Conservation (phyloP, 768 basidiomycete genomes). For the Macrolepiota fuliginosa region DNA sequence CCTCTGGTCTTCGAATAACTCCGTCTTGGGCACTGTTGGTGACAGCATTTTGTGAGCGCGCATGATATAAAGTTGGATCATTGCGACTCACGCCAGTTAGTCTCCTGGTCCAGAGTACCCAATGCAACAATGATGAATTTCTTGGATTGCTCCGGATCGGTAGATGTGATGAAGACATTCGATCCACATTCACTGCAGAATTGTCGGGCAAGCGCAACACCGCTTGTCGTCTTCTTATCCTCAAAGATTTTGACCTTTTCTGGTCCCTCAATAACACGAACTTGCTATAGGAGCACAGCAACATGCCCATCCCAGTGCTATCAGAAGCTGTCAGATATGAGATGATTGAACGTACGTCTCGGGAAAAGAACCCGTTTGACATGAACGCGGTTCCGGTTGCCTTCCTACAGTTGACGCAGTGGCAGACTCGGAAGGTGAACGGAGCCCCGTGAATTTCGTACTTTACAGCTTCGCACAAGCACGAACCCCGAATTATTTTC, state of each 20-base stretch:
- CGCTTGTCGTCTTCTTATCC: constrained; percentile 29
- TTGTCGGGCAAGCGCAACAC: constrained; percentile 25
- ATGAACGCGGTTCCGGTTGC: constrained; percentile 39
- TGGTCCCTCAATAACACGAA: constrained; percentile 24
- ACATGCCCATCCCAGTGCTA: not conserved
- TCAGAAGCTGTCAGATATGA: not conserved
- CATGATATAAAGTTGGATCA: not conserved
- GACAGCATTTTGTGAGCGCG: not conserved
- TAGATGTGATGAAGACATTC: constrained; percentile 27
- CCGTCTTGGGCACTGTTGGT: constrained; percentile 25
- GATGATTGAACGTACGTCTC: constrained; percentile 24
- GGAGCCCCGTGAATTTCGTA: constrained; percentile 36
- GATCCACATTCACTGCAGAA: constrained; percentile 37
- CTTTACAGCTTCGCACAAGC: constrained; percentile 34
- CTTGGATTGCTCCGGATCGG: constrained; percentile 16
- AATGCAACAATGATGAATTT: constrained; percentile 22
- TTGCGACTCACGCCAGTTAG: constrained; percentile 23
- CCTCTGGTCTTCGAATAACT: constrained; percentile 24
- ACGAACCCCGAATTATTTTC: constrained; percentile 26
- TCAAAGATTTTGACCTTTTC: constrained; percentile 25
- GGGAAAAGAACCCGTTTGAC: constrained; percentile 34
- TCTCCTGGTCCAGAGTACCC: constrained; percentile 29
- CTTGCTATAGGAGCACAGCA: constrained; percentile 19
- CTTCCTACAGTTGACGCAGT: constrained; percentile 43
- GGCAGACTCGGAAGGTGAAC: constrained; percentile 35